These are phyloP conservation scores for Hansenula anomala DNA, from an alignment of 1,139 yeast genomes.

Conservation along the genomic window DNA sequence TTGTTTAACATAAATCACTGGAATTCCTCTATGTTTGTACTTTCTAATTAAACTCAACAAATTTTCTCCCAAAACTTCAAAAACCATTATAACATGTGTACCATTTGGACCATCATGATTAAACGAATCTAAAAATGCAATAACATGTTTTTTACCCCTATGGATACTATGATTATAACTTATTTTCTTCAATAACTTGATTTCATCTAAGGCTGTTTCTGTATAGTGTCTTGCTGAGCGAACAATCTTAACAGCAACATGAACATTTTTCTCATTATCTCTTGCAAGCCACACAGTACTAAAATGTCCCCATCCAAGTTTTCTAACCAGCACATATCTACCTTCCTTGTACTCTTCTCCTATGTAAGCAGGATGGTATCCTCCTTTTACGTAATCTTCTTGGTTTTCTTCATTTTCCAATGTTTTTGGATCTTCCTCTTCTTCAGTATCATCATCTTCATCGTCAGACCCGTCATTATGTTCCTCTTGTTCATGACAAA, in stretches of 20 bases:
- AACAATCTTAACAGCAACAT: slow-evolving; percentile 76
- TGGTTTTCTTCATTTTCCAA: slow-evolving; percentile 61
- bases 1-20: slow-evolving; percentile 65
- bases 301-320: slow-evolving; percentile 81
- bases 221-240: slow-evolving; percentile 67
- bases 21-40: slow-evolving; percentile 65
- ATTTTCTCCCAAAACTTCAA: slow-evolving; percentile 79
- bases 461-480: slow-evolving; percentile 25
- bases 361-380: slow-evolving; percentile 72
- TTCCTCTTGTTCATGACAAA: slow-evolving; percentile 8
- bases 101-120: slow-evolving; percentile 72
- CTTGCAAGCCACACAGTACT: slow-evolving; percentile 77
- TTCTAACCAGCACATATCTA: slow-evolving; percentile 57
- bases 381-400: slow-evolving; percentile 67
- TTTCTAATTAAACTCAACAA: slow-evolving; percentile 59
- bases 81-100: slow-evolving; percentile 72
- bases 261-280: slow-evolving; percentile 45
- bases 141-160: slow-evolving; percentile 61
- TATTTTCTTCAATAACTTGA: slow-evolving; percentile 49
- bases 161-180: slow-evolving; percentile 30
- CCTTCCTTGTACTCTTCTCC: slow-evolving; percentile 63
- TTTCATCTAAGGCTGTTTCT: slow-evolving; percentile 77
- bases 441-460: slow-evolving; percentile 30
- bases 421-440: slow-evolving; percentile 32
- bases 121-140: slow-evolving; percentile 62